phyloP scores from a whole-genome alignment of 176 grass and related monocot genomes.

The Leersia perrieri region DNA sequence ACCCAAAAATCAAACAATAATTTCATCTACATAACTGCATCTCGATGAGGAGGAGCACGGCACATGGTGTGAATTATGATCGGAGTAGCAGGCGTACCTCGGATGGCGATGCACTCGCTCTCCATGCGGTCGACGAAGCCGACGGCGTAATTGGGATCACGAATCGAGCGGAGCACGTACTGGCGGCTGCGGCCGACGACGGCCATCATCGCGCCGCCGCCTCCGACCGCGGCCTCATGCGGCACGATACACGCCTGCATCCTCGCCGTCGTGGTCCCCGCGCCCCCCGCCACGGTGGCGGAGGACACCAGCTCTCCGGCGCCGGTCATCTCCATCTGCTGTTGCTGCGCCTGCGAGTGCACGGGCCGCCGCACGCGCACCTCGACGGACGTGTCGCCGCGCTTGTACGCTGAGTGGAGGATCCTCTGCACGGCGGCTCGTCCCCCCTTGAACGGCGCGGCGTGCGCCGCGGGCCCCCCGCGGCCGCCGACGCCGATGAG shows the following conservation, averaged over 20 bases:
- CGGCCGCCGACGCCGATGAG: conserved; percentile 54
- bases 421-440: conserved; percentile 70
- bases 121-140: conserved; percentile 81
- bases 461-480: conserved; percentile 35
- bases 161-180: conserved; percentile 92
- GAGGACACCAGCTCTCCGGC: neutral
- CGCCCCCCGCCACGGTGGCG: neutral
- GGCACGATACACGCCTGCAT: conserved; percentile 97
- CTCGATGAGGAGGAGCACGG: neutral
- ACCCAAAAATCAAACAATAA: neutral
- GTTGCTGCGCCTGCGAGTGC: conserved; percentile 14
- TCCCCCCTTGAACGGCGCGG: conserved; percentile 87
- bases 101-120: conserved; percentile 89
- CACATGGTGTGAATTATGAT: neutral
- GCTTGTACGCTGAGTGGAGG: conserved; percentile 72
- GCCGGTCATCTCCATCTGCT: neutral
- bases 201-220: conserved; percentile 29
- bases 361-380: conserved; percentile 50
- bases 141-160: conserved; percentile 93
- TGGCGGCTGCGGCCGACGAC: conserved; percentile 39
- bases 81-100: conserved; percentile 38
- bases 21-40: neutral
- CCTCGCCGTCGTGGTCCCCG: conserved; percentile 19
- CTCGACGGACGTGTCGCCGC: conserved; percentile 78
- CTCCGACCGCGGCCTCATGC: conserved; percentile 27